Percentiles rank a stretch among this genome's conserved stretches.
Evolutionary conservation across 192 early-diverging fungal species (phyloP).

Genomic region (Coemansia sp.): DNA sequence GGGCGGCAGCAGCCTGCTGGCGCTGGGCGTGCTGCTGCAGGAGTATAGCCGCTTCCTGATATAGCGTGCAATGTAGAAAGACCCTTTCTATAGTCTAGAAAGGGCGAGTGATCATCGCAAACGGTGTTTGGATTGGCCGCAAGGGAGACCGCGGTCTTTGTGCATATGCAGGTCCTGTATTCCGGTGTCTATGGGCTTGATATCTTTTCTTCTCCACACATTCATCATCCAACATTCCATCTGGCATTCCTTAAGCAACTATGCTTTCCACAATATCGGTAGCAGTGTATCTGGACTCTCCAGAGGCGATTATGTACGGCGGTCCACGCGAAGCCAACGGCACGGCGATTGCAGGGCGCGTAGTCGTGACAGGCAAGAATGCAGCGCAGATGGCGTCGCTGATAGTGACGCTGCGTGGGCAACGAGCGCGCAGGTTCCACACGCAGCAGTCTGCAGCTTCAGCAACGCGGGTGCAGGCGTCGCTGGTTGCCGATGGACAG

Average conservation of each 20-base stretch:
- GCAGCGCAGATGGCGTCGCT: conserved; percentile 25
- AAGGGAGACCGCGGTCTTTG: background rate
- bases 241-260: background rate
- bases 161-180: background rate
- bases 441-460: conserved; percentile 25
- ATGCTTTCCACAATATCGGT: conserved; percentile 32
- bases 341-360: conserved; percentile 34
- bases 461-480: conserved; percentile 12
- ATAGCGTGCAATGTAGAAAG: conserved; percentile 4
- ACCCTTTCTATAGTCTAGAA: background rate
- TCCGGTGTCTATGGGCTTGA: background rate
- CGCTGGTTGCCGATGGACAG: conserved; percentile 21
- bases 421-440: conserved; percentile 38
- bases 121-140: background rate
- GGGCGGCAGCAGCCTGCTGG: conserved; percentile 46
- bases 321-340: conserved; percentile 34
- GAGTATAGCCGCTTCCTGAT: conserved; percentile 40
- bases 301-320: conserved; percentile 35
- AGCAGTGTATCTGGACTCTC: conserved; percentile 22
- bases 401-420: conserved; percentile 36
- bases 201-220: background rate
- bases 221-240: background rate
- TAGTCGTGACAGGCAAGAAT: conserved; percentile 20
- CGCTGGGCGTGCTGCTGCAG: conserved; percentile 46
- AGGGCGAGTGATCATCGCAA: background rate